Evolutionary conservation across 208 protist species (phyloP).

Genomic region (Perkinsela sp.): DNA sequence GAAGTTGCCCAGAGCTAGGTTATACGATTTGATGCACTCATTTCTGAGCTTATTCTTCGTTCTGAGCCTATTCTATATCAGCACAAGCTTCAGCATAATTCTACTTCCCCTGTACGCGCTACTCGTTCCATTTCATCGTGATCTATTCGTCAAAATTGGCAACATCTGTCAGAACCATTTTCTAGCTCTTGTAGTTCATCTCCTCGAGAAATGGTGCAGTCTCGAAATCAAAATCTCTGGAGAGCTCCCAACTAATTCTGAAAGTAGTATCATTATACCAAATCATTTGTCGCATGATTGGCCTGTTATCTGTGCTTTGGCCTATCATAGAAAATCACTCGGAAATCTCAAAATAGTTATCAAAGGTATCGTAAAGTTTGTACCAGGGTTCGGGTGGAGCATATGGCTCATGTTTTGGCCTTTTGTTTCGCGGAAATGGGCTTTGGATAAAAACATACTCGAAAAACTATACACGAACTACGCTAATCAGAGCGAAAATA

Average conservation of each 20-base stretch:
- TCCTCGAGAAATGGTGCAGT: background rate
- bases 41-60: background rate
- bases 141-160: background rate
- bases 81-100: background rate
- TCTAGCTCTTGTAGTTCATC: background rate
- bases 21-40: background rate
- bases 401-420: constrained; percentile 3
- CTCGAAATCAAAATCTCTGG: background rate
- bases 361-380: background rate
- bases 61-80: background rate
- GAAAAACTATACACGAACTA: background rate
- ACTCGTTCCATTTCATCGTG: background rate
- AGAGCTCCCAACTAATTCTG: background rate
- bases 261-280: background rate
- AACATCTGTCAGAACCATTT: background rate
- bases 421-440: constrained; percentile 2
- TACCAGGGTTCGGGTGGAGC: background rate
- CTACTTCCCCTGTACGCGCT: background rate
- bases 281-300: constrained; percentile 5
- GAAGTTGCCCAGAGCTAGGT: too few species aligned
- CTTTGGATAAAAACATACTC: background rate
- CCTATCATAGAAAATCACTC: background rate
- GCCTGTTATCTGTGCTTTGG: background rate
- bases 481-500: background rate
- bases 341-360: background rate